These are phyloP conservation scores for Lumnitzera littorea DNA, from an alignment of 345 rosid genomes.

Conservation along the genomic window DNA sequence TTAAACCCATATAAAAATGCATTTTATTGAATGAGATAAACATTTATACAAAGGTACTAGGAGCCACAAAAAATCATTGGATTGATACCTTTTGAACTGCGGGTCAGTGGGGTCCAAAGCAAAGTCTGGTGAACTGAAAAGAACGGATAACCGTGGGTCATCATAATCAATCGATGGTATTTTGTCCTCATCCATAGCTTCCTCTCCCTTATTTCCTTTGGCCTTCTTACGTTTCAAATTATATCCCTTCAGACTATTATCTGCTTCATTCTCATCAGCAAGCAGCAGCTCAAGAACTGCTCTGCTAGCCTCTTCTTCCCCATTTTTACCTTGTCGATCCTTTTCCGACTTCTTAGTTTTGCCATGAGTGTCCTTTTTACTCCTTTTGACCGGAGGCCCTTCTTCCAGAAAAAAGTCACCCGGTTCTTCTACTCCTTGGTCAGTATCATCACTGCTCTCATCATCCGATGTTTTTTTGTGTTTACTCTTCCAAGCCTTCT, in stretches of 20 bases:
- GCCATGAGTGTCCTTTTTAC: conserved; percentile 23
- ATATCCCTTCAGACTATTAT: conserved; percentile 64
- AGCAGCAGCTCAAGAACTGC: conserved; percentile 87
- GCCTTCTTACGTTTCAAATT: conserved; percentile 54
- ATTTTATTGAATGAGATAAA: no score
- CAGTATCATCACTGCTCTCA: conserved; percentile 28
- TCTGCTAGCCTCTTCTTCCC: conserved; percentile 44
- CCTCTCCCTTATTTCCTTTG: conserved; percentile 51
- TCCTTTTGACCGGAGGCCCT: conserved; percentile 43
- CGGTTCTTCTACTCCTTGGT: conserved; percentile 31
- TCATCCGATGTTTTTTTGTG: conserved; percentile 51
- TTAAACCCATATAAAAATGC: no score
- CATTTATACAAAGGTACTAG: no score
- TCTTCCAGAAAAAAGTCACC: conserved; percentile 74
- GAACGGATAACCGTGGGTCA: conserved; percentile 69
- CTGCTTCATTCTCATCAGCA: conserved; percentile 59
- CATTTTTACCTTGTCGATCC: conserved; percentile 24
- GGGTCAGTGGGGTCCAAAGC: conserved; percentile 97
- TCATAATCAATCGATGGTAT: conserved; percentile 47
- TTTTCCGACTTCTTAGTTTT: conserved; percentile 21
- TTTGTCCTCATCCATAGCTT: conserved; percentile 47
- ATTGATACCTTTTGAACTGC: conserved; percentile 70
- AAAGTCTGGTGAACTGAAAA: conserved; percentile 46
- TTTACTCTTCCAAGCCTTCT: conserved; percentile 52
- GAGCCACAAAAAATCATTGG: neutral